Evolutionary conservation across 352 stramenopile species (phyloP).

Genomic region (Thalassiosira hispida): DNA sequence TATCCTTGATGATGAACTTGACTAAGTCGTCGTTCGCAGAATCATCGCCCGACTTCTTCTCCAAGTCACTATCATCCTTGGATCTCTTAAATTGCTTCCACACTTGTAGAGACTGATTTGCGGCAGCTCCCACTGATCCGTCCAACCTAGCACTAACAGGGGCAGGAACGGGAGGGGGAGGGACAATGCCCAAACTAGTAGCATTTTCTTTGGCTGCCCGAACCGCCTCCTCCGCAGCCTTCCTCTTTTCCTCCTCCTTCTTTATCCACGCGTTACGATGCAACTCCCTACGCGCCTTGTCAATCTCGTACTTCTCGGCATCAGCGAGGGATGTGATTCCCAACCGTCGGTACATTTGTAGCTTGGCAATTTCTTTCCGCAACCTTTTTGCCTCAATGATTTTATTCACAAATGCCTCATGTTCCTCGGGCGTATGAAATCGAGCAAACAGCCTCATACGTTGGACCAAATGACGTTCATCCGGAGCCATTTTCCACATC

Average conservation of each 20-base stretch:
- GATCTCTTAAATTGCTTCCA: slow-evolving; percentile 53
- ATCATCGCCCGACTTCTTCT: slow-evolving; percentile 12
- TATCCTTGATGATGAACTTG: slow-evolving; percentile 85
- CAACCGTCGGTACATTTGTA: slow-evolving; percentile 95
- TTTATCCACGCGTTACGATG: slow-evolving; percentile 90
- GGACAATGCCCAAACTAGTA: slow-evolving; percentile 1
- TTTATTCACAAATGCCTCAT: slow-evolving; percentile 92
- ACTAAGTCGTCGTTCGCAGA: neutral
- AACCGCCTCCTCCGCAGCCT: slow-evolving; percentile 38
- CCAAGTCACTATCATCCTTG: slow-evolving; percentile 24
- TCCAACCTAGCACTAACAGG: slow-evolving; percentile 10
- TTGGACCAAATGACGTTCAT: slow-evolving; percentile 94
- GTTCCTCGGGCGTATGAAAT: slow-evolving; percentile 92
- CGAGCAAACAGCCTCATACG: slow-evolving; percentile 94
- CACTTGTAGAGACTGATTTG: slow-evolving; percentile 48
- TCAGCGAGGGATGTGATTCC: slow-evolving; percentile 93
- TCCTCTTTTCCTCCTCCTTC: slow-evolving; percentile 59
- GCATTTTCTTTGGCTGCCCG: slow-evolving; percentile 44
- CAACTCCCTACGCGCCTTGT: slow-evolving; percentile 92
- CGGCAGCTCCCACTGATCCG: slow-evolving; percentile 48
- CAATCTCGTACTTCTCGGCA: slow-evolving; percentile 93
- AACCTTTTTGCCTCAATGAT: slow-evolving; percentile 91
- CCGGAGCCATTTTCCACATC: slow-evolving; percentile 88
- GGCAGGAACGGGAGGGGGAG: slow-evolving; percentile 5
- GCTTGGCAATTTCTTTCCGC: slow-evolving; percentile 94